Evolutionary conservation across 768 basidiomycete species (phyloP).

Genomic region (Boletus edulis): DNA sequence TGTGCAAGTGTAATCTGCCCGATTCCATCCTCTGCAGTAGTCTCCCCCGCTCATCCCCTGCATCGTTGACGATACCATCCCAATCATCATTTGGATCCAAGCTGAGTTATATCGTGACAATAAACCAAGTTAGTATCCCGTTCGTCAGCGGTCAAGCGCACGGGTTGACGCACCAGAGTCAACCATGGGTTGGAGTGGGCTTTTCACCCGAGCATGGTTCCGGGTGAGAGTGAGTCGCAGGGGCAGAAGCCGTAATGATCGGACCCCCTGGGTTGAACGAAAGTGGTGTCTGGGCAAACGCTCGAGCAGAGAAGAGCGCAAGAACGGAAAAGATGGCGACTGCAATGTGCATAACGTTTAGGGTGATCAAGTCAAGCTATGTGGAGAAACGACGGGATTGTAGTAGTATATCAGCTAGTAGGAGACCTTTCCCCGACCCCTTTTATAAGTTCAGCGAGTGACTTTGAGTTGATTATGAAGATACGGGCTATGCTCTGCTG

Average conservation of each 20-base stretch:
- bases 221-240: not conserved
- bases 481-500: no score
- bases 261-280: not conserved
- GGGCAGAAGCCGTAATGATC: not conserved
- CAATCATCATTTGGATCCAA: not conserved
- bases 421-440: not conserved
- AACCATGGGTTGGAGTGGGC: not conserved
- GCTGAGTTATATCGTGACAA: not conserved
- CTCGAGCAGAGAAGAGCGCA: not conserved
- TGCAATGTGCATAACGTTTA: not conserved
- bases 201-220: not conserved
- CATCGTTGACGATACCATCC: not conserved
- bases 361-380: not conserved
- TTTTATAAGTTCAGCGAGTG: not conserved
- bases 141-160: not conserved
- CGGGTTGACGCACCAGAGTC: not conserved
- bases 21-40: not conserved
- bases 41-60: not conserved
- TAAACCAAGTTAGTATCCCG: not conserved
- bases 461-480: not conserved
- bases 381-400: not conserved
- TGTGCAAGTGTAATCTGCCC: not conserved
- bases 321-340: not conserved
- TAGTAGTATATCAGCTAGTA: not conserved
- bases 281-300: not conserved